These are phyloP conservation scores for Phlyctochytrium arcticum DNA, from an alignment of 192 early-diverging fungal genomes.

Conservation along the genomic window DNA sequence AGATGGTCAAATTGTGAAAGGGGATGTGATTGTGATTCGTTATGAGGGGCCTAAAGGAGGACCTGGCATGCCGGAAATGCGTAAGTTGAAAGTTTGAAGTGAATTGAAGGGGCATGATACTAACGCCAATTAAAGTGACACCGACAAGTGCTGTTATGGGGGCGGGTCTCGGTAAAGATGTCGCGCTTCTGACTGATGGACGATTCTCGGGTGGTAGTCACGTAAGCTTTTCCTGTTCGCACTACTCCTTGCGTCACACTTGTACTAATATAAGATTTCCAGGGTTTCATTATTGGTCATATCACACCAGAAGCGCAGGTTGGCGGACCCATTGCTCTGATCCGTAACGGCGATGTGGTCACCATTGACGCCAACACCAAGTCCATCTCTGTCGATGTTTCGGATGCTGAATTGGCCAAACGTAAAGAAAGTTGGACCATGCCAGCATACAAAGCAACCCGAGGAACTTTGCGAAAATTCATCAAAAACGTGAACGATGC, in stretches of 20 bases:
- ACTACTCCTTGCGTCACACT: neutral
- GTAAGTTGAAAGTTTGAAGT: slow-evolving; percentile 31
- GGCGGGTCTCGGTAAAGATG: slow-evolving; percentile 95
- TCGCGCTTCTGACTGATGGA: slow-evolving; percentile 96
- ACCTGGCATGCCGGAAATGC: slow-evolving; percentile 99
- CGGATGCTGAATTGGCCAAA: slow-evolving; percentile 70
- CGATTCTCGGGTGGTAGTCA: slow-evolving; percentile 98
- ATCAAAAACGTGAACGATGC: slow-evolving; percentile 59
- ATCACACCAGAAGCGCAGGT: slow-evolving; percentile 97
- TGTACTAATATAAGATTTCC: neutral
- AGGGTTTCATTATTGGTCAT: slow-evolving; percentile 99
- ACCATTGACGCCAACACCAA: slow-evolving; percentile 81
- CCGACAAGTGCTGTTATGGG: slow-evolving; percentile 99
- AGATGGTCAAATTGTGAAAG: slow-evolving; percentile 82
- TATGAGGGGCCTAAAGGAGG: slow-evolving; percentile 98
- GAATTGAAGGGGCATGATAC: neutral
- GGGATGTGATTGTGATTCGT: slow-evolving; percentile 90
- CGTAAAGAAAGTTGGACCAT: slow-evolving; percentile 70
- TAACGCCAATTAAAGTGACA: slow-evolving; percentile 58
- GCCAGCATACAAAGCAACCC: slow-evolving; percentile 83
- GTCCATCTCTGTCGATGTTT: slow-evolving; percentile 71
- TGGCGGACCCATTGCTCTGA: slow-evolving; percentile 92
- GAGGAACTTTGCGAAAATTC: slow-evolving; percentile 91
- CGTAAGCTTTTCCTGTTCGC: slow-evolving; percentile 41
- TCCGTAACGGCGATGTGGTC: slow-evolving; percentile 86